These are phyloP conservation scores for Phytomonas sp. DNA, from an alignment of 208 protist genomes.

Conservation along the genomic window DNA sequence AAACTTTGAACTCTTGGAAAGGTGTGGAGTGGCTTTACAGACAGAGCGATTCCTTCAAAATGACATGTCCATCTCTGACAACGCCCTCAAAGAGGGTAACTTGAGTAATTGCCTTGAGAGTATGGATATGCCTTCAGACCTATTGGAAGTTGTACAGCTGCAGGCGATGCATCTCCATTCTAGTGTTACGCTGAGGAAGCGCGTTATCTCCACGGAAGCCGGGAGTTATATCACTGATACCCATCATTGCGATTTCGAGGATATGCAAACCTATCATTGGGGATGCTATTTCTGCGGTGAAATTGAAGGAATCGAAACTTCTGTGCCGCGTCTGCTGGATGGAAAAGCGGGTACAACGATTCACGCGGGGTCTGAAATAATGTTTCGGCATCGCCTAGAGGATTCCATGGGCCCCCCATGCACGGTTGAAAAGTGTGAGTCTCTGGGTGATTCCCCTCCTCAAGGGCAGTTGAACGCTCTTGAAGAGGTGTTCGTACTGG, in stretches of 20 bases:
- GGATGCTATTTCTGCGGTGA: constrained; percentile 78
- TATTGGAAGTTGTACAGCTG: constrained; percentile 32
- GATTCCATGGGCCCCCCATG: background rate
- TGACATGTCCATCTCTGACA: background rate
- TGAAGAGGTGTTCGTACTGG: constrained; percentile 21
- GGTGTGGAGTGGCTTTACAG: background rate
- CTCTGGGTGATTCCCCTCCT: background rate
- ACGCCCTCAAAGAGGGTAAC: background rate
- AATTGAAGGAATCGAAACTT: constrained; percentile 54
- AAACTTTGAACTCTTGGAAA: constrained; percentile 10
- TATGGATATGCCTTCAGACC: background rate
- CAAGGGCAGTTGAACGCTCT: background rate
- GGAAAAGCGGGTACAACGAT: background rate
- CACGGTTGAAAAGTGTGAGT: background rate
- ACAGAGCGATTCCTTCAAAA: constrained; percentile 1
- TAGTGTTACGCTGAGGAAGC: constrained; percentile 26
- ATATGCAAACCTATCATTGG: constrained; percentile 34
- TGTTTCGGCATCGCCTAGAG: constrained; percentile 9
- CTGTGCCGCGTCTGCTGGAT: constrained; percentile 28
- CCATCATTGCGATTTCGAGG: background rate
- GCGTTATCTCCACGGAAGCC: background rate
- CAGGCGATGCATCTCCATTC: constrained; percentile 78
- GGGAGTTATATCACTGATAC: background rate
- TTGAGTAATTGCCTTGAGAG: background rate
- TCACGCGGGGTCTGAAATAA: background rate